Conservation (phyloP, 495 filamentous ascomycete genomes). For the Aspergillus olivimuriae region DNA sequence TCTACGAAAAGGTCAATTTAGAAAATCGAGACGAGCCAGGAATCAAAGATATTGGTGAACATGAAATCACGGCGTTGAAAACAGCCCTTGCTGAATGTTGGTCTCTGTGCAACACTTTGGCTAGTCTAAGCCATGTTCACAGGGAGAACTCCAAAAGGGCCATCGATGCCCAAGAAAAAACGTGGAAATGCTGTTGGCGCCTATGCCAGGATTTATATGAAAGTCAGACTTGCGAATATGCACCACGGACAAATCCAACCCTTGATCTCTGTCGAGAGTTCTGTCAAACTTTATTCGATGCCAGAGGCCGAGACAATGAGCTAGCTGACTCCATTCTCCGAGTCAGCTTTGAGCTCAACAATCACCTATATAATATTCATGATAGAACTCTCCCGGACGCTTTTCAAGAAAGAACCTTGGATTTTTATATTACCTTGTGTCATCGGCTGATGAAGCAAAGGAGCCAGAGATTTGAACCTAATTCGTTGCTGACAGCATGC, state of each 20-base stretch:
- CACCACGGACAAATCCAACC: constrained; percentile 67
- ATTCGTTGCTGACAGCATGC: constrained; percentile 76
- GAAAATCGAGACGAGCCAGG: too few relatives aligned
- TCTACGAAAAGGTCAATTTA: too few relatives aligned
- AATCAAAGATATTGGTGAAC: too few relatives aligned
- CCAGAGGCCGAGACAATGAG: constrained; percentile 67
- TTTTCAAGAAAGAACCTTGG: constrained; percentile 81
- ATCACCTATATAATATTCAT: constrained; percentile 88
- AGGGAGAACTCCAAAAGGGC: constrained; percentile 63
- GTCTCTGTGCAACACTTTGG: constrained; percentile 88
- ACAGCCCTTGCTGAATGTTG: constrained; percentile 83
- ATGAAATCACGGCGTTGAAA: constrained; percentile 67
- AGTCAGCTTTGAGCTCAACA: constrained; percentile 92
- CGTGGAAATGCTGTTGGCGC: constrained; percentile 90
- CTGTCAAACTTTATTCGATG: constrained; percentile 84
- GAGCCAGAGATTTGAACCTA: constrained; percentile 66
- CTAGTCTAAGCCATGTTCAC: constrained; percentile 77
- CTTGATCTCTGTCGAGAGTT: constrained; percentile 87
- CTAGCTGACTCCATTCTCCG: constrained; percentile 75
- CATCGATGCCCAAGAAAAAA: constrained; percentile 71
- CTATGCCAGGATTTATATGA: constrained; percentile 85
- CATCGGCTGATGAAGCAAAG: constrained; percentile 93
- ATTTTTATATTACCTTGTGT: constrained; percentile 90
- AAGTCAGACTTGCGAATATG: constrained; percentile 63
- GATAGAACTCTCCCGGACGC: constrained; percentile 79